Conservation (phyloP, 2,329 filamentous ascomycete species). For the Ramularia collo-cygni region DNA sequence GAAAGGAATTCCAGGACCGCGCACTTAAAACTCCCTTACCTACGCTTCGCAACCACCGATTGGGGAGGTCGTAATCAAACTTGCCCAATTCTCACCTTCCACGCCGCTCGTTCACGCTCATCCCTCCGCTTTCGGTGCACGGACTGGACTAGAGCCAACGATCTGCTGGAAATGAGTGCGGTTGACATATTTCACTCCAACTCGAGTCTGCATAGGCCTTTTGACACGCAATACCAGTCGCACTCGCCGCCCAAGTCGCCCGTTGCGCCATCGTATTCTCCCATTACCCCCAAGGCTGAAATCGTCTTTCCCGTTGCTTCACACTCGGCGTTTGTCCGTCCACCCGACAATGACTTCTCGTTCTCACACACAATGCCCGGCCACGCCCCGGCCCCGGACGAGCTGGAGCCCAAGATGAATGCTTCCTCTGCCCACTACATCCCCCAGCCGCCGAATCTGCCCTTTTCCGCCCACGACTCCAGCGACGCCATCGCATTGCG, state of each 20-base stretch:
- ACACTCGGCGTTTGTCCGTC: conserved; percentile 7
- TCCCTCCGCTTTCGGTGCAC: too few relatives aligned
- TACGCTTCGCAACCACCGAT: too few relatives aligned
- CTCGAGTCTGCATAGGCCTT: background rate
- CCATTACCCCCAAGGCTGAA: conserved; percentile 30
- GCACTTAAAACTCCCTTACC: too few relatives aligned
- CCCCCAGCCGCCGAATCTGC: conserved; percentile 36
- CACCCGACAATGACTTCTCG: conserved; percentile 15
- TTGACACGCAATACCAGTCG: background rate
- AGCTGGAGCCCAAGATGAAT: background rate
- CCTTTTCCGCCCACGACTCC: conserved; percentile 52
- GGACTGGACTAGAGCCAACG: too few relatives aligned
- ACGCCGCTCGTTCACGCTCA: too few relatives aligned
- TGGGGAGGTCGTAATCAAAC: too few relatives aligned
- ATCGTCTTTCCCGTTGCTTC: conserved; percentile 22
- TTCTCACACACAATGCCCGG: conserved; percentile 3
- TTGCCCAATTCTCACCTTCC: too few relatives aligned
- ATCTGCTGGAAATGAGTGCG: too few relatives aligned
- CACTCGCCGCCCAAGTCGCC: conserved; percentile 8
- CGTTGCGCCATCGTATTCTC: conserved; percentile 25
- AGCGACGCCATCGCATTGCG: conserved; percentile 82
- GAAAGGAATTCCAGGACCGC: too few relatives aligned
- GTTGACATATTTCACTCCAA: too few relatives aligned
- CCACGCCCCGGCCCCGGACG: conserved; percentile 1
- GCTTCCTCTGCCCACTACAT: conserved; percentile 31